Evolutionary conservation across 1,139 yeast genomes (phyloP), one percentile per base, ranked within the genome.

Genomic region (Lodderomyces theae): DNA sequence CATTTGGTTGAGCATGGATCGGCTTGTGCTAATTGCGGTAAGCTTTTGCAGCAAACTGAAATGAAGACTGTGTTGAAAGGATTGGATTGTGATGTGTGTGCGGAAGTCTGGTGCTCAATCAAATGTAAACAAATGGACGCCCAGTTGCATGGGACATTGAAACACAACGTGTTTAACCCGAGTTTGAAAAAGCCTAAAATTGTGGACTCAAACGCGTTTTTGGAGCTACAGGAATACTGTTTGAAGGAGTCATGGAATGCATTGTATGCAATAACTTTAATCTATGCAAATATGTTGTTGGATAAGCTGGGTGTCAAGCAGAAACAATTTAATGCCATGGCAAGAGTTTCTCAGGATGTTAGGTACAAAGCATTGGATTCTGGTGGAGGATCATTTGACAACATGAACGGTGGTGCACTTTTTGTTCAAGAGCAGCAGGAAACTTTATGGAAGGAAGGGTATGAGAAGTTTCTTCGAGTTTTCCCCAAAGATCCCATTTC

Each of bases 11-110:
- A 77, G 39, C 58, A 65, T 15, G 90, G 94, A 0, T 79, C 79
- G 51, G 88, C 90, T 3, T 90, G 97, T 58, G 72, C 90, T 1
- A 75, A 77, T 53, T 90, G 97, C 66, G 90, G 95, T 1, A 73
- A 75, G 35, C 70, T 84, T 3, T 63, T 85, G 36, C 72, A 74
- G 21, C 57, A 55, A 39, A 40, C 55, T 3, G 51, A 50, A 23
- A 57, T 60, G 7, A 42, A 67, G 53, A 48, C 58, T 2, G 61
- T 73, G 11, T 61, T 71, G 46, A 70, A 68, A 50, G 84, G 86
- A 2, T 68, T 84, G 40, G 87, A 82, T 48, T 86, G 95, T 57
- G 72, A 76, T 43, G 71, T 74, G 12, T 87, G 96, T 57, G 60
- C 73, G 9, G 81, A 78, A 39, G 66, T 81, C 34, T 87, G 95